Conservation (phyloP, 352 stramenopile species). For the Halophytophthora batemanensis region DNA sequence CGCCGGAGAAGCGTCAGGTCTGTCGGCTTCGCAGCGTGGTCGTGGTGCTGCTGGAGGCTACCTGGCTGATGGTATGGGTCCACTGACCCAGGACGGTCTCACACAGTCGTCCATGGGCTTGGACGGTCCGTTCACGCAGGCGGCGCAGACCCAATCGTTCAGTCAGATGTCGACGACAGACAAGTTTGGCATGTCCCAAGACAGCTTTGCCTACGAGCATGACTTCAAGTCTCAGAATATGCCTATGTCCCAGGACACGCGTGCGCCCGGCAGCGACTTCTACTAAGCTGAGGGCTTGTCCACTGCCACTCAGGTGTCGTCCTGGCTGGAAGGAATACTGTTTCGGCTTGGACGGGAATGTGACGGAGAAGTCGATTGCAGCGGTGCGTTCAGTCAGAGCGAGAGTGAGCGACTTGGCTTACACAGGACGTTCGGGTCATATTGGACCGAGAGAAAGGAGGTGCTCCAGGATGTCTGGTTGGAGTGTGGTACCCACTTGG, state of each 20-base stretch:
- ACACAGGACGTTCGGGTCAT: too few relatives aligned
- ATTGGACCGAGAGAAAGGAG: too few relatives aligned
- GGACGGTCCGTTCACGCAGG: constrained; percentile 78
- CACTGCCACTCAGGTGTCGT: neutral
- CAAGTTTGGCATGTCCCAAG: constrained; percentile 85
- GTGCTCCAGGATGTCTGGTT: too few relatives aligned
- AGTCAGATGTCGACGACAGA: constrained; percentile 74
- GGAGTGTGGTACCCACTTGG: too few relatives aligned
- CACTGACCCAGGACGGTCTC: constrained; percentile 76
- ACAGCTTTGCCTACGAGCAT: constrained; percentile 72
- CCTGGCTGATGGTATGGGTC: constrained; percentile 40
- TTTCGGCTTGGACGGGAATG: too few relatives aligned
- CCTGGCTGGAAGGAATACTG: neutral
- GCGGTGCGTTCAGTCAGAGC: too few relatives aligned
- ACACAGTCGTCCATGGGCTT: constrained; percentile 56
- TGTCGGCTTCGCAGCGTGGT: constrained; percentile 10
- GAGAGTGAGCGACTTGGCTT: too few relatives aligned
- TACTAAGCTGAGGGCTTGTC: constrained; percentile 41
- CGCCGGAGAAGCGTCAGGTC: constrained; percentile 4
- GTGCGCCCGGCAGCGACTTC: constrained; percentile 49
- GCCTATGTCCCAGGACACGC: constrained; percentile 76
- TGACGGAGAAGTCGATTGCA: too few relatives aligned
- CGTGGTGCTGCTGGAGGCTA: constrained; percentile 32
- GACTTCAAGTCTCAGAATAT: constrained; percentile 86
- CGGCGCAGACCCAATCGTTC: constrained; percentile 79